Evolutionary conservation across 495 filamentous ascomycete genomes (phyloP).

Genomic region (Aspergillus kassunensis): DNA sequence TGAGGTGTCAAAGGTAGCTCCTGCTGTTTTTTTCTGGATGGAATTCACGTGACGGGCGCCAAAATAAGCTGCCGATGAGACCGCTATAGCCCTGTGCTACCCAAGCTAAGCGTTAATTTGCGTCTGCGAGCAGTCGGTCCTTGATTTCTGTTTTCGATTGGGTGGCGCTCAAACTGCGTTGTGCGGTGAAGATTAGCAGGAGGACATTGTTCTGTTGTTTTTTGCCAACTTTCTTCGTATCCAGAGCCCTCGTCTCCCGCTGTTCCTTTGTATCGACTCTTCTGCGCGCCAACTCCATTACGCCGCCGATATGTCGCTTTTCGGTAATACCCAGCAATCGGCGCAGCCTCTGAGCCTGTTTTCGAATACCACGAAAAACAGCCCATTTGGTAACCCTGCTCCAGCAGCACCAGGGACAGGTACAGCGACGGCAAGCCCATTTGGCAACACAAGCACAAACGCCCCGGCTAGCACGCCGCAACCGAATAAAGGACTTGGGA

Average conservation of each 20-base stretch:
- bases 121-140: not conserved
- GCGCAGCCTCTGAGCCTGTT: constrained; percentile 12
- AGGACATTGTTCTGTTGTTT: not conserved
- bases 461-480: constrained; percentile 8
- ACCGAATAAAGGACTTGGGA: constrained; percentile 19
- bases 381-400: constrained; percentile 20
- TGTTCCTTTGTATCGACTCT: not conserved
- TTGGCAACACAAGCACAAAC: constrained; percentile 25
- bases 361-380: constrained; percentile 5
- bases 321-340: constrained; percentile 24
- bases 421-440: constrained; percentile 31
- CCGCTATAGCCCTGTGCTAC: not conserved
- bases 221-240: not conserved
- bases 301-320: constrained; percentile 32
- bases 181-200: not conserved
- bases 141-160: not conserved
- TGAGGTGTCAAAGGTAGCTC: constrained; percentile 5
- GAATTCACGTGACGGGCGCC: constrained; percentile 13
- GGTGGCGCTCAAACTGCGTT: not conserved
- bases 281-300: not conserved
- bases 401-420: constrained; percentile 8
- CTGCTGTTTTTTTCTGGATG: not conserved
- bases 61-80: constrained; percentile 2
- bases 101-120: not conserved
- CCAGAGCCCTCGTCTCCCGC: not conserved